Base-by-base conservation (phyloP, 2,329 filamentous ascomycete species). In the Tympanopsis confertula region DNA sequence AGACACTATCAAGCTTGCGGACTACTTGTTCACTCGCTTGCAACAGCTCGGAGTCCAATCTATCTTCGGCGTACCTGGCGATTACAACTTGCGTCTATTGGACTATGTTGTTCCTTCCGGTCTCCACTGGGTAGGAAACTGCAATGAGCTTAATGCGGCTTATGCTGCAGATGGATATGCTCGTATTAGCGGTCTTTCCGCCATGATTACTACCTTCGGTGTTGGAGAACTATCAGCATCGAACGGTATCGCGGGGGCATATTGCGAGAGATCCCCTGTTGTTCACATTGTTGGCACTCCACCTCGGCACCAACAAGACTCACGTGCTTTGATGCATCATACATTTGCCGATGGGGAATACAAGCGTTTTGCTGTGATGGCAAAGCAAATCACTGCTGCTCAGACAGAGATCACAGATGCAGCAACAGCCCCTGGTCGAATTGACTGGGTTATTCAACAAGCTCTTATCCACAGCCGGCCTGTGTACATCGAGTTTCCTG, bases 141-240 rank as follows among this genome's bases (percentile, higher is more conserved):
- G 30, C 30, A 77, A 76, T 45, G 72, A 77, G 50, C 62, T 77
- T 35, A 75, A 75, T 43, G 67, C 68, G 3, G 69, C 60, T 3
- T 75, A 74, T 42, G 69, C 70, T 1, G 68, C 69, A 3, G 73
- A 78, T 43, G 73, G 69, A 2, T 78, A 78, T 44, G 63, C 68
- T 3, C 57, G 72, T 12, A 61, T 72, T 41, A 72, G 71, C 43
- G 66, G 67, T 4, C 10, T 18, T 17, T 33, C 10, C 30, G 12
- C 15, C 15, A 7, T 75, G 5, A 56, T 78, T 20, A 78, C 74
- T 1, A 76, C 74, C 0, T 75, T 75, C 46, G 74, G 73, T 4
- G 74, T 78, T 1, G 74, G 74, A 5, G 66, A 69, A 42, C 53
- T 67, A 10, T 74, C 71, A 3, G 71, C 71, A 4, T 61, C 76